Evolutionary conservation across 2,329 filamentous ascomycete genomes (phyloP), one percentile per base, ranked within the genome.

Genomic region (Fusarium devonianum): DNA sequence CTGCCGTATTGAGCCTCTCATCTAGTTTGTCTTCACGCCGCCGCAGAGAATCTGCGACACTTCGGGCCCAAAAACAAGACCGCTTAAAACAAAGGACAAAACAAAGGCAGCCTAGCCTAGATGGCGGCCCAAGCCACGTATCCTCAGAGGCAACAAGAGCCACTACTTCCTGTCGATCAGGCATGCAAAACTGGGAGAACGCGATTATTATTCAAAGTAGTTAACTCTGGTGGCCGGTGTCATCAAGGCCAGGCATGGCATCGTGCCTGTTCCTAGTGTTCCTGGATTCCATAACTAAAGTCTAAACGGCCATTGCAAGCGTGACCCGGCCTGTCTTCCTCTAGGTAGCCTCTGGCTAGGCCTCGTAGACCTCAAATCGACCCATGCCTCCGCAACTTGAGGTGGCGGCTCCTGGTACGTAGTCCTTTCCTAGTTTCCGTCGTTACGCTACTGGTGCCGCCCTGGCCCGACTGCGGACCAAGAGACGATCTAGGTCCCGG

Each of bases 71-170:
- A 33, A 62, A 42, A 52, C 39, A 38, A 30, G 50, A 36, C 45
- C 45, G 46, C 37, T n/a, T n/a, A 33, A 36, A 33, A 51, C 30
- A 61, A 63, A 39, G 33, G 30, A 40, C 35, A 46, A 56, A 60
- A 46, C 49, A 44, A 44, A 39, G 42, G 36, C 29, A n/a, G n/a
- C n/a, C n/a, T 23, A 34, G 34, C 50, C 49, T 29, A 49, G 53
- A 57, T 45, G 39, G 45, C 33, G 44, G 37, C 56, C 56, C 38
- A 64, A 63, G 62, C 60, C 60, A 64, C 58, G 60, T 53, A 60
- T 51, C 43, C 30, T 26, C 30, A 40, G 49, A 45, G 37, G 41
- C 37, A 22, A 43, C 55, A 47, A 48, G 39, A 54, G 56, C 56
- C 59, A 63, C 46, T 56, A 41, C 39, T 40, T 42, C 32, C 34